phyloP scores from a whole-genome alignment of 768 basidiomycete species.

The Lentinula sp. region DNA sequence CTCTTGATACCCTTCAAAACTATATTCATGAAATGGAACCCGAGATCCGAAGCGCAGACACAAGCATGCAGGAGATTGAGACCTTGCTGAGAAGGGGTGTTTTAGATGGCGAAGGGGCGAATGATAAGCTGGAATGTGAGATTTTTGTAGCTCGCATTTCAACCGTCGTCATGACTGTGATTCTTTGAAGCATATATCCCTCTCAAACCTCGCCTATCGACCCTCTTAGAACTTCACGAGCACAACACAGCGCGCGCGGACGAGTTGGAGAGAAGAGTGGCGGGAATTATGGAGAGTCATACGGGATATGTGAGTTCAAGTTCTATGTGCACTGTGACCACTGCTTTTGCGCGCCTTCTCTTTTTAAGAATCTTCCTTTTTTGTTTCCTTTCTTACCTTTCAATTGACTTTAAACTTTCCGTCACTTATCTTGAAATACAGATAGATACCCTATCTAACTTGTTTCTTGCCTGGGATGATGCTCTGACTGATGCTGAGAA shows the following conservation, averaged over 20 bases:
- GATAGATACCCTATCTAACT: conserved; percentile 78
- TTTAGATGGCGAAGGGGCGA: conserved; percentile 46
- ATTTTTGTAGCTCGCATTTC: not conserved
- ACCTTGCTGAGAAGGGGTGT: conserved; percentile 65
- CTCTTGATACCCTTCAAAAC: conserved; percentile 59
- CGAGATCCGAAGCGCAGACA: conserved; percentile 77
- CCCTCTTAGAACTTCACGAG: conserved; percentile 49
- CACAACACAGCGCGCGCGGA: conserved; percentile 53
- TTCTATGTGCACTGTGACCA: too few species aligned
- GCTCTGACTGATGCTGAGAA: conserved; percentile 63
- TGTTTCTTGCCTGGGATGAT: conserved; percentile 85
- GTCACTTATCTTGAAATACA: conserved; percentile 16
- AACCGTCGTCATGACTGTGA: too few species aligned
- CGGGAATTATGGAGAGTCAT: conserved; percentile 59
- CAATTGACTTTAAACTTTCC: too few species aligned
- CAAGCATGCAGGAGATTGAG: conserved; percentile 76
- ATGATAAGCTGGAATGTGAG: conserved; percentile 49
- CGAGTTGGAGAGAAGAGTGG: conserved; percentile 61
- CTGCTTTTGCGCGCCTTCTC: not conserved
- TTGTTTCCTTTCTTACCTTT: not conserved
- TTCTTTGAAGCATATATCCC: conserved; percentile 48
- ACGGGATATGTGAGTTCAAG: conserved; percentile 52
- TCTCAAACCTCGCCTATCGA: conserved; percentile 62
- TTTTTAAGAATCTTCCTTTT: not conserved
- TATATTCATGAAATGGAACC: conserved; percentile 75